Conservation (phyloP, 2,329 filamentous ascomycete species). For the Diaporthe citrichinensis region DNA sequence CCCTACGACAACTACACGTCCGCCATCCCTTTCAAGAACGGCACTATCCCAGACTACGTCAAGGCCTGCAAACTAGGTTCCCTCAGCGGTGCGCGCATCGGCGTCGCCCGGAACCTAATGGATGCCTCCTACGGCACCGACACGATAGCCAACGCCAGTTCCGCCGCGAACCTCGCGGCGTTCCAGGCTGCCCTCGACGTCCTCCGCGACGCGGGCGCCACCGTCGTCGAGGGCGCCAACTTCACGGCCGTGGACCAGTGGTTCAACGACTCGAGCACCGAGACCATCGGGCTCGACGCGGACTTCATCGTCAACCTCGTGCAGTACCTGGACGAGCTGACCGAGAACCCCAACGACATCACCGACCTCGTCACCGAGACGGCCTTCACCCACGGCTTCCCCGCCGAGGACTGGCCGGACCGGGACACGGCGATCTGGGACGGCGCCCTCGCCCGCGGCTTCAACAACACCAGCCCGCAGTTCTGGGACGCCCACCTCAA, state of each 20-base stretch:
- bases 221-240: slow-evolving; percentile 63
- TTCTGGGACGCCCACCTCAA: slow-evolving; percentile 72
- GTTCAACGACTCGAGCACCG: slow-evolving; percentile 51
- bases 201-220: slow-evolving; percentile 69
- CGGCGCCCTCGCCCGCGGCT: slow-evolving; percentile 62
- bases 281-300: slow-evolving; percentile 57
- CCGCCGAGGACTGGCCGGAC: slow-evolving; percentile 71
- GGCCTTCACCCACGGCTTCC: slow-evolving; percentile 67
- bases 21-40: slow-evolving; percentile 50
- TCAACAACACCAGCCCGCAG: slow-evolving; percentile 67
- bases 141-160: slow-evolving; percentile 34
- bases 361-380: slow-evolving; percentile 63
- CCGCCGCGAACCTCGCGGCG: slow-evolving; percentile 53
- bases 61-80: slow-evolving; percentile 67
- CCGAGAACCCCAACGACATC: slow-evolving; percentile 70
- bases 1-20: slow-evolving; percentile 70
- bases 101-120: slow-evolving; percentile 73
- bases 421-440: slow-evolving; percentile 74
- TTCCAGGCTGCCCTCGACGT: slow-evolving; percentile 67
- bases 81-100: slow-evolving; percentile 71
- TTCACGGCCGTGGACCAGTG: slow-evolving; percentile 61
- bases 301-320: slow-evolving; percentile 73
- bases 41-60: slow-evolving; percentile 68
- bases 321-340: slow-evolving; percentile 69
- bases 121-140: slow-evolving; percentile 46